Evolutionary conservation across 2,329 filamentous ascomycete species (phyloP).

Genomic region (Colletotrichum lindemuthianum): DNA sequence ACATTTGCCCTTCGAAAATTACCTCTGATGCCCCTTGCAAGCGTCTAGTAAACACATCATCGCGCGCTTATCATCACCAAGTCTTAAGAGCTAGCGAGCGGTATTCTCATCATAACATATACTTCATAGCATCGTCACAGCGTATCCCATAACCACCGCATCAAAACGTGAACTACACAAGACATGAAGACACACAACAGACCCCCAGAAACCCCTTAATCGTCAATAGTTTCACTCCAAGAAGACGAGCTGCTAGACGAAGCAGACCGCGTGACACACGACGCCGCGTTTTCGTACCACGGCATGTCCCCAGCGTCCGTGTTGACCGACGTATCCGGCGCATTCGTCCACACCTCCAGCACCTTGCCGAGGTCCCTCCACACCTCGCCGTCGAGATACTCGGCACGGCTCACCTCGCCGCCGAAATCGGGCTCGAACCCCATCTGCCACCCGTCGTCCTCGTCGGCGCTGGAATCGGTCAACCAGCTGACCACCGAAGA

Average conservation of each 20-base stretch:
- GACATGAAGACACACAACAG: not conserved
- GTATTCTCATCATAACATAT: no score
- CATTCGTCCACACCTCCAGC: conserved; percentile 28
- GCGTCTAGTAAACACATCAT: no score
- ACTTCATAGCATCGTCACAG: no score
- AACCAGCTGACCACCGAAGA: not conserved
- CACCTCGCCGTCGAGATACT: conserved; percentile 15
- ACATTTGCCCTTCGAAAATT: no score
- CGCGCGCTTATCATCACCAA: no score
- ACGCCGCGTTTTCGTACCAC: conserved; percentile 20
- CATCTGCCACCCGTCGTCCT: conserved; percentile 4
- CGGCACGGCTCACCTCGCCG: conserved; percentile 4
- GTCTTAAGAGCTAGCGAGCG: no score
- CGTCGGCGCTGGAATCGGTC: not conserved
- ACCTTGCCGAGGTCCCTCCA: conserved; percentile 15
- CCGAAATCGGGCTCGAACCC: conserved; percentile 20
- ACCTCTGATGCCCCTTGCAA: no score
- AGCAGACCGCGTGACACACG: not conserved
- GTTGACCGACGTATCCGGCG: conserved; percentile 21
- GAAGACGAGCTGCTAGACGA: conserved; percentile 7
- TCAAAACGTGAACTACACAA: not conserved
- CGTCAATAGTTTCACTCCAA: conserved; percentile 6
- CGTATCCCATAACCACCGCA: no score
- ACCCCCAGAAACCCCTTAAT: not conserved
- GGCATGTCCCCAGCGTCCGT: conserved; percentile 14